Evolutionary conservation across 1,139 yeast genomes (phyloP).

Genomic region (Pichia sp.): DNA sequence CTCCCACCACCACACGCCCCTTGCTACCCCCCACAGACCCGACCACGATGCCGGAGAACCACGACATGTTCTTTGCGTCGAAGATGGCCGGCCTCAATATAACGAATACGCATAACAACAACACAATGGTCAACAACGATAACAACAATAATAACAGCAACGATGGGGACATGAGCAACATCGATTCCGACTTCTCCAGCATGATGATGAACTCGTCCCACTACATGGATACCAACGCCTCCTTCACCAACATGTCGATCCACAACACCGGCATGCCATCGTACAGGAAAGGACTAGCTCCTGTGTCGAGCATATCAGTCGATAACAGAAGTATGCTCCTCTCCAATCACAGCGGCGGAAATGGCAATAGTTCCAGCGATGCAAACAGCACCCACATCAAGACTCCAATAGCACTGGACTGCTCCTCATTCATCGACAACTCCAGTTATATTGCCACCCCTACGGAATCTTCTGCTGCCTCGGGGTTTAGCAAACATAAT

Average conservation of each 20-base stretch:
- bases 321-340: neutral
- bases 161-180: neutral
- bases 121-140: neutral
- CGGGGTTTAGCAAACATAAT: neutral
- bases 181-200: neutral
- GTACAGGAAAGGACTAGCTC: neutral
- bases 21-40: too few species aligned
- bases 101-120: neutral
- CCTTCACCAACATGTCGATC: neutral
- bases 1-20: too few species aligned
- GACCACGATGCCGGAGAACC: neutral
- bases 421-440: constrained; percentile 4
- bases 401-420: neutral
- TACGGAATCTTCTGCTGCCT: neutral
- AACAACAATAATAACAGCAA: too few species aligned
- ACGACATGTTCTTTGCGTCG: too few species aligned
- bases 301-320: neutral
- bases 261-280: too few species aligned
- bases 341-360: neutral
- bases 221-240: constrained; percentile 5
- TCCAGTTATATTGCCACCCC: neutral
- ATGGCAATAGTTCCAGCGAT: neutral
- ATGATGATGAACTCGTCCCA: neutral
- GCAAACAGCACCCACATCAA: neutral
- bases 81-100: neutral